These are phyloP conservation scores for Ilex paraguariensis DNA, from an alignment of 305 asterid species.

Conservation along the genomic window DNA sequence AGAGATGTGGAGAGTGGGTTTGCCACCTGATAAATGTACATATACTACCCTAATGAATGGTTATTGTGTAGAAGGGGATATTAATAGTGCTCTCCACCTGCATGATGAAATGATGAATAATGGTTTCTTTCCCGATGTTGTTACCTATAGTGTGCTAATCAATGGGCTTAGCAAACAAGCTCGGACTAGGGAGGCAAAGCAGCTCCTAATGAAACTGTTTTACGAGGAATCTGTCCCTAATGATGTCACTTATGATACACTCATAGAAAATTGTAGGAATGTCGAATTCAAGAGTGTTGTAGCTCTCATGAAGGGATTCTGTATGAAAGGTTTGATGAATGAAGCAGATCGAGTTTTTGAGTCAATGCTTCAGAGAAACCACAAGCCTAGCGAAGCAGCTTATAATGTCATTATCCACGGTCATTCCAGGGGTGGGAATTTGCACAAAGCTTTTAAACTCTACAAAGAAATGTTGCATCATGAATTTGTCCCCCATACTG, in stretches of 20 bases:
- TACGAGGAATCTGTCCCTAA: constrained; percentile 58
- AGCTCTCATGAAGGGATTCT: constrained; percentile 77
- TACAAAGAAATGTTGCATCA: constrained; percentile 49
- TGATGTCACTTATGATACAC: constrained; percentile 55
- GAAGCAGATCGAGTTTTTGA: constrained; percentile 70
- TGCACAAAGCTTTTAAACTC: constrained; percentile 48
- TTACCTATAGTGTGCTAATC: constrained; percentile 77
- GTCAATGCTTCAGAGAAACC: constrained; percentile 47
- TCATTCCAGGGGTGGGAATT: constrained; percentile 58
- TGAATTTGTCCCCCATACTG: constrained; percentile 60
- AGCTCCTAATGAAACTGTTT: constrained; percentile 60
- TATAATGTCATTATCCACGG: constrained; percentile 75
- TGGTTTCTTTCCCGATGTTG: constrained; percentile 78
- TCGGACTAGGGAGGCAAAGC: constrained; percentile 70
- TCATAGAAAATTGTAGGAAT: constrained; percentile 64
- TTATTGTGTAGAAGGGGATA: constrained; percentile 62
- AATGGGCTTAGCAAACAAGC: constrained; percentile 68
- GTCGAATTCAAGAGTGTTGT: constrained; percentile 42
- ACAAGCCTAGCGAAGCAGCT: constrained; percentile 52
- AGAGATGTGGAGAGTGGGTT: constrained; percentile 57
- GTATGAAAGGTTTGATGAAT: constrained; percentile 81
- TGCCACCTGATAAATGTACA: constrained; percentile 71
- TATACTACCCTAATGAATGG: constrained; percentile 78
- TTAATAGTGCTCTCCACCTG: constrained; percentile 50
- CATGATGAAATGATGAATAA: constrained; percentile 65